Base-by-base conservation (phyloP, 257 asterid genomes). In the Cynanchum wilfordii region DNA sequence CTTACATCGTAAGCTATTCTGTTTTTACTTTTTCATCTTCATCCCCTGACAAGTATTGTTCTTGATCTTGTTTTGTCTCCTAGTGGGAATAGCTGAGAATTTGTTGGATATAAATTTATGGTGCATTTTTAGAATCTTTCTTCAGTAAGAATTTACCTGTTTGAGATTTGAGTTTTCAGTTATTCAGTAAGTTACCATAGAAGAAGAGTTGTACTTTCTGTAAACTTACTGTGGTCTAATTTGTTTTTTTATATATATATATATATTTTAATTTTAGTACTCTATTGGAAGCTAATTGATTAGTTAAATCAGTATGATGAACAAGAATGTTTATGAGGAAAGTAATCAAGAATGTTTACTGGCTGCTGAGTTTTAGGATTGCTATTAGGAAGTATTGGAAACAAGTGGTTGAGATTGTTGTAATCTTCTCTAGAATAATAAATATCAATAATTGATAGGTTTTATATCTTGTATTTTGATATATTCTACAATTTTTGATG, bases 1-100 rank as follows among this genome's bases (percentile, higher is more conserved):
- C 99, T 83, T 90, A 95, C 90, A 84, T 95, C 71, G 99, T 95
- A 84, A 85, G 96, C 29, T 58, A 69, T 36, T 33, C 45, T 62
- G 49, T 36, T 73, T 19, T 5, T 58, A 29, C 45, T 4, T 7
- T 33, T 33, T 30, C 68, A 17, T 49, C 56, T 79, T 60, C n/a
- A 27, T 25, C 30, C 49, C n/a, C 11, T 45, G 25, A 69, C 17
- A n/a, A 75, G 15, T 50, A 30, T 24, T 59, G 54, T 20, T 50
- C 30, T 29, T 36, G 44, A 42, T 42, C 16, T 67, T 29, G 7
- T 51, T 45, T 38, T 68, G 74, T 29, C 33, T 45, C 8, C 3
- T 71, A 29, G 45, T 33, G 62, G n/a, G 45, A 30, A 1, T 52
- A 54, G 22, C 44, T 45, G 0, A 20, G 20, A 52, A 54, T 54